phyloP scores from a whole-genome alignment of 176 grass and related monocot species.

The Luzula sylvatica region DNA sequence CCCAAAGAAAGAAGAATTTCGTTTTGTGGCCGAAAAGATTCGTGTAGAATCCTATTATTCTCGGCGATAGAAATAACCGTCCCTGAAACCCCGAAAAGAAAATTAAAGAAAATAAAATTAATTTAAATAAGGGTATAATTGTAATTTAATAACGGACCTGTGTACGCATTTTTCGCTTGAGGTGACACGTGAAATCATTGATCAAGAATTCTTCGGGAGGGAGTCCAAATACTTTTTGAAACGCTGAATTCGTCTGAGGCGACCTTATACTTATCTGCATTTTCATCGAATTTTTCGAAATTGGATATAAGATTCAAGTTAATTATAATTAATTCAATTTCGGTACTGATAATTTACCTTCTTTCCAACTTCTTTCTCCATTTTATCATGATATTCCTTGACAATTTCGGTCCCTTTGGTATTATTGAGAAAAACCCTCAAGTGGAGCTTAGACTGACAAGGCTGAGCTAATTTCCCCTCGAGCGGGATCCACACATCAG shows the following conservation, averaged over 20 bases:
- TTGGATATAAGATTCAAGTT: constrained; percentile 15
- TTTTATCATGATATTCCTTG: constrained; percentile 64
- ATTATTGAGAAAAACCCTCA: constrained; percentile 83
- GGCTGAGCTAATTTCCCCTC: constrained; percentile 82
- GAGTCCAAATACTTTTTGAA: constrained; percentile 86
- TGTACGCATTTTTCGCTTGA: constrained; percentile 90
- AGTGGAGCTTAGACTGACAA: constrained; percentile 74
- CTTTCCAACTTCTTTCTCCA: constrained; percentile 91
- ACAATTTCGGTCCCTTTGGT: constrained; percentile 51
- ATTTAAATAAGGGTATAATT: background rate
- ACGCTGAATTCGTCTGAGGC: constrained; percentile 71
- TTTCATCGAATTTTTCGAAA: background rate
- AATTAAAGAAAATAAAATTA: background rate
- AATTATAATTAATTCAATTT: background rate
- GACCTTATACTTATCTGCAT: constrained; percentile 86
- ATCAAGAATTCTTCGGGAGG: constrained; percentile 95
- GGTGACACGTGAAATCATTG: constrained; percentile 97
- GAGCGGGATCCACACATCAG: constrained; percentile 71
- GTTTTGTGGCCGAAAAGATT: constrained; percentile 96
- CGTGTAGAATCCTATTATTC: constrained; percentile 90
- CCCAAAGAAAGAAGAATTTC: constrained; percentile 99
- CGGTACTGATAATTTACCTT: constrained; percentile 32
- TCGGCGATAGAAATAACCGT: constrained; percentile 84
- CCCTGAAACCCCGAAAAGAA: constrained; percentile 60
- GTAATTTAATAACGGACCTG: constrained; percentile 33